Evolutionary conservation across 129 eudicot species (phyloP).

Genomic region (Ambrosia trifida): DNA sequence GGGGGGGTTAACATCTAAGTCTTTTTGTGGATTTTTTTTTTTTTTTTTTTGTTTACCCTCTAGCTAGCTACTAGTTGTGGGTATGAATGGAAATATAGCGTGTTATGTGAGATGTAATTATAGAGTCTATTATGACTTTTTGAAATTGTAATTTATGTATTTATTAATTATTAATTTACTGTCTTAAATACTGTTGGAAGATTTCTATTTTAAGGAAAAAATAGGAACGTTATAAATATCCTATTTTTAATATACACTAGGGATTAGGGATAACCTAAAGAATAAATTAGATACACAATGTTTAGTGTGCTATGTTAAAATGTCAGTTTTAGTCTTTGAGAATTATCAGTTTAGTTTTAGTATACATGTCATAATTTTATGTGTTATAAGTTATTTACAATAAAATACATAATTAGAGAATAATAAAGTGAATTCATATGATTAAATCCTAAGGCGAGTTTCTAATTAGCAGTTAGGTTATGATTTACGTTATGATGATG

Average conservation of each 20-base stretch:
- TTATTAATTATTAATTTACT: slow-evolving; percentile 8
- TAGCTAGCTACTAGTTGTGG: slow-evolving; percentile 8
- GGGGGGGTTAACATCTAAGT: slow-evolving; percentile 39
- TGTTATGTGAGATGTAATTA: slow-evolving; percentile 21
- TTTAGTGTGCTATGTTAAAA: no score
- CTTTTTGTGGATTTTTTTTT: slow-evolving; percentile 19
- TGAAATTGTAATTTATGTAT: slow-evolving; percentile 7
- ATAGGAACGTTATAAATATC: background rate
- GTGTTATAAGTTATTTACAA: no score
- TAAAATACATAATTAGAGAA: no score
- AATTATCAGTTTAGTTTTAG: no score
- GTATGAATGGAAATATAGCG: slow-evolving; percentile 24
- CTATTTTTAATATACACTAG: background rate
- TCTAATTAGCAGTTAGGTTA: no score
- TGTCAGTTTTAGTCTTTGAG: no score
- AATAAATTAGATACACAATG: no score
- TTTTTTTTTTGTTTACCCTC: background rate
- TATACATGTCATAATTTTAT: no score
- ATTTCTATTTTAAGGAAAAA: background rate
- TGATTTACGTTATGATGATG: no score
- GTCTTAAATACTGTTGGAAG: background rate
- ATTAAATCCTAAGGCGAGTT: no score
- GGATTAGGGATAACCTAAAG: background rate
- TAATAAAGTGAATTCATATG: no score
- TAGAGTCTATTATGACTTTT: slow-evolving; percentile 27